phyloP scores from a whole-genome alignment of 805 yeast genomes.

The Yamadazyma scolyti region DNA sequence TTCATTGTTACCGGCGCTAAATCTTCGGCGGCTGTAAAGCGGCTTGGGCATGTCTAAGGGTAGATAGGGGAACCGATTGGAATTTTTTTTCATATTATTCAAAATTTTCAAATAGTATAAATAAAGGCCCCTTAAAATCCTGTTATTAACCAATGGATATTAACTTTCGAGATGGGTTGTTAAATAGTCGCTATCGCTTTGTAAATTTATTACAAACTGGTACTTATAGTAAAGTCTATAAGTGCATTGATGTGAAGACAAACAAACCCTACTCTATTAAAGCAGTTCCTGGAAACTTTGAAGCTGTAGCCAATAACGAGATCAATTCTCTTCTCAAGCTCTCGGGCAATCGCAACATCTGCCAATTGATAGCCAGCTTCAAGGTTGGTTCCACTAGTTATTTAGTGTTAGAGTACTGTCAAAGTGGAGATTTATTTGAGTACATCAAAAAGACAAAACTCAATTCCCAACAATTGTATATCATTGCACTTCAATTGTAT shows the following conservation, averaged over 20 bases:
- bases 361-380: slow-evolving; percentile 55
- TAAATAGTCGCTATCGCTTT: slow-evolving; percentile 40
- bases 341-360: slow-evolving; percentile 47
- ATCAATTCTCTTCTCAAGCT: slow-evolving; percentile 36
- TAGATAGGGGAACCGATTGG: too few species aligned
- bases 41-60: too few species aligned
- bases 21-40: too few species aligned
- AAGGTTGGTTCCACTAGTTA: slow-evolving; percentile 51
- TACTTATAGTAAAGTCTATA: slow-evolving; percentile 58
- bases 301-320: slow-evolving; percentile 51
- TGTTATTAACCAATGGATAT: too few species aligned
- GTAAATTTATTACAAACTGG: slow-evolving; percentile 50
- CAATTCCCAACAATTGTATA: slow-evolving; percentile 25
- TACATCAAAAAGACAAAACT: slow-evolving; percentile 4
- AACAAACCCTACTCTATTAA: slow-evolving; percentile 49
- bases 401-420: slow-evolving; percentile 63
- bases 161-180: slow-evolving; percentile 1
- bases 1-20: too few species aligned
- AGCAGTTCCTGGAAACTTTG: slow-evolving; percentile 29
- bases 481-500: slow-evolving; percentile 46
- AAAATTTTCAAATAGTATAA: too few species aligned
- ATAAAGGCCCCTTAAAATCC: too few species aligned
- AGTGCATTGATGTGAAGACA: slow-evolving; percentile 40
- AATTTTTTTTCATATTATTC: too few species aligned
- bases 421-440: slow-evolving; percentile 11